phyloP scores from a whole-genome alignment of 1,284 basidiomycete species.

The Papiliotrema terrestris region DNA sequence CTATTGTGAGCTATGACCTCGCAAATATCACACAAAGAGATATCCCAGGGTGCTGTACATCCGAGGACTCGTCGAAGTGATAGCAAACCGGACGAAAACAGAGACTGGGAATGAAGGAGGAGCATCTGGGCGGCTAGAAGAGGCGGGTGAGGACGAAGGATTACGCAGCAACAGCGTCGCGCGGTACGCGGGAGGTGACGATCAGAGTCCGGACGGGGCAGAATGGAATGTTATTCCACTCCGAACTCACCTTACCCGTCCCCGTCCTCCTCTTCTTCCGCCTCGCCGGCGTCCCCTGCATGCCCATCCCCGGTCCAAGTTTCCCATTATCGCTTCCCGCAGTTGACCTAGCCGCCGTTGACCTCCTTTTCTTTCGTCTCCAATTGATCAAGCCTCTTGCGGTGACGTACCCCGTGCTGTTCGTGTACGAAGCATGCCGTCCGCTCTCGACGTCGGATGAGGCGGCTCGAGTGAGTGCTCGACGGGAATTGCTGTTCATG shows the following conservation, averaged over 20 bases:
- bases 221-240: background rate
- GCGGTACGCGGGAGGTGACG: background rate
- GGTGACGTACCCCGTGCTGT: conserved; percentile 1
- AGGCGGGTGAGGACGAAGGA: too few relatives aligned
- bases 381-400: conserved; percentile 1
- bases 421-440: too few relatives aligned
- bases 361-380: background rate
- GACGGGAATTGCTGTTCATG: background rate
- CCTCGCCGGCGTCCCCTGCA: conserved; percentile 19
- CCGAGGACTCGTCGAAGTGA: too few relatives aligned
- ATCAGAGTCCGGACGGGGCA: background rate
- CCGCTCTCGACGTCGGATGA: background rate
- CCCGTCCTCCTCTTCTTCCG: conserved; percentile 2
- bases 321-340: background rate
- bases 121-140: too few relatives aligned
- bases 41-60: too few relatives aligned
- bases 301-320: conserved; percentile 21
- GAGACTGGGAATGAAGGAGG: too few relatives aligned
- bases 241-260: conserved; percentile 1
- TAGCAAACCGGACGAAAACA: too few relatives aligned
- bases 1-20: background rate
- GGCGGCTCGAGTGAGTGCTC: background rate
- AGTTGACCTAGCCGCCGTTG: background rate
- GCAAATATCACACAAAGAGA: too few relatives aligned
- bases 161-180: background rate